A percentile compares a stretch with the other conserved stretches of the same genome.
Conservation (phyloP, 2,329 filamentous ascomycete genomes). For the Epichloe gansuensis region DNA sequence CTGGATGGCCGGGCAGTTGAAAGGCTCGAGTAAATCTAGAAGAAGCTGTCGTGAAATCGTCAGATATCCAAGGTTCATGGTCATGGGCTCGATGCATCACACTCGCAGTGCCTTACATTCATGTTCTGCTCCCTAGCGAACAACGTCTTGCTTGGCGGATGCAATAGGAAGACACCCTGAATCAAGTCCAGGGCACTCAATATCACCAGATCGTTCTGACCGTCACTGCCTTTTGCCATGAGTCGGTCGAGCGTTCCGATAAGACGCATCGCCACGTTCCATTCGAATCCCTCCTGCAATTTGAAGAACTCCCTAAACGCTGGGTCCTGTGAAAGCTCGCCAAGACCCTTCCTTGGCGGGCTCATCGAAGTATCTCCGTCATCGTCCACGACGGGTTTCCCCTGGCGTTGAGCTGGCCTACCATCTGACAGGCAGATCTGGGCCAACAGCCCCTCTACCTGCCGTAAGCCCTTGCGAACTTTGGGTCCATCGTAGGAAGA, state of each 20-base stretch:
- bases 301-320: slow-evolving; percentile 95
- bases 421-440: slow-evolving; percentile 72
- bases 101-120: slow-evolving; percentile 45
- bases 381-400: not conserved
- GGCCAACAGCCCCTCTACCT: slow-evolving; percentile 85
- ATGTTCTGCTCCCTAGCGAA: slow-evolving; percentile 87
- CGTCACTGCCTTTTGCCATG: slow-evolving; percentile 68
- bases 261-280: slow-evolving; percentile 84
- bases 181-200: slow-evolving; percentile 78
- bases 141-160: slow-evolving; percentile 76
- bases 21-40: slow-evolving; percentile 84
- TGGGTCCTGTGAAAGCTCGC: slow-evolving; percentile 63
- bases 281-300: slow-evolving; percentile 92
- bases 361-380: slow-evolving; percentile 13
- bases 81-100: not conserved
- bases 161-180: slow-evolving; percentile 76
- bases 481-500: slow-evolving; percentile 83
- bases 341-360: slow-evolving; percentile 46
- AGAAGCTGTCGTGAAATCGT: slow-evolving; percentile 45
- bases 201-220: slow-evolving; percentile 78
- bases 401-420: slow-evolving; percentile 4
- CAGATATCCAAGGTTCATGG: not conserved
- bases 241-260: slow-evolving; percentile 77
- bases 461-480: slow-evolving; percentile 83
- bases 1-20: slow-evolving; percentile 85